phyloP scores from a whole-genome alignment of 192 early-diverging fungal genomes.

The Allomyces arbusculus region DNA sequence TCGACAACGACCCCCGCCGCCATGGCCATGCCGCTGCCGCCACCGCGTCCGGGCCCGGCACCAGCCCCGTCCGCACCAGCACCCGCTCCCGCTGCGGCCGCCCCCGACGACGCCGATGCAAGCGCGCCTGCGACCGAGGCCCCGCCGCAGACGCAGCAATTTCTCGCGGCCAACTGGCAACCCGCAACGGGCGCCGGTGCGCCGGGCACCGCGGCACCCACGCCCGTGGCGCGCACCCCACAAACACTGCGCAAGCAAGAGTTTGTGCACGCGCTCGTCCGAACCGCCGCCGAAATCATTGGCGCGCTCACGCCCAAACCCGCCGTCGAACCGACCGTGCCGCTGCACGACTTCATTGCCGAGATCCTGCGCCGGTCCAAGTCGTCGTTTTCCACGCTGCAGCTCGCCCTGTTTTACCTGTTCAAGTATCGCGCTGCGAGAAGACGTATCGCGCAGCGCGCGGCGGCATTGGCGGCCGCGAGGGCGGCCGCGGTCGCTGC shows the following conservation, averaged over 20 bases:
- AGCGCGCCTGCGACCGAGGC: not conserved
- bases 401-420: slow-evolving; percentile 54
- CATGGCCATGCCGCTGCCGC: too few species aligned
- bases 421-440: slow-evolving; percentile 25
- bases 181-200: not conserved
- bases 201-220: not conserved
- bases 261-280: not conserved
- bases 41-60: too few species aligned
- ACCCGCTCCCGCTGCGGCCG: too few species aligned
- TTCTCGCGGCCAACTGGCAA: not conserved
- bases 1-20: too few species aligned
- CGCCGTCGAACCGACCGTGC: slow-evolving; percentile 16
- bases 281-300: slow-evolving; percentile 39
- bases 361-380: slow-evolving; percentile 53
- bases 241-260: not conserved
- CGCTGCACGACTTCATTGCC: slow-evolving; percentile 45
- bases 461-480: slow-evolving; percentile 1
- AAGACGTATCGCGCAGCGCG: slow-evolving; percentile 14
- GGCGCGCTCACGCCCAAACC: slow-evolving; percentile 31
- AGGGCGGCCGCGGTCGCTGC: not conserved
- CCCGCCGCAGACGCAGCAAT: not conserved
- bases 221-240: not conserved
- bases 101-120: too few species aligned
- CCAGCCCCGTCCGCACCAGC: too few species aligned
- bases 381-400: slow-evolving; percentile 56